These are phyloP conservation scores for Vavraia culicis DNA, from an alignment of 371 early-diverging fungal species.

Conservation along the genomic window DNA sequence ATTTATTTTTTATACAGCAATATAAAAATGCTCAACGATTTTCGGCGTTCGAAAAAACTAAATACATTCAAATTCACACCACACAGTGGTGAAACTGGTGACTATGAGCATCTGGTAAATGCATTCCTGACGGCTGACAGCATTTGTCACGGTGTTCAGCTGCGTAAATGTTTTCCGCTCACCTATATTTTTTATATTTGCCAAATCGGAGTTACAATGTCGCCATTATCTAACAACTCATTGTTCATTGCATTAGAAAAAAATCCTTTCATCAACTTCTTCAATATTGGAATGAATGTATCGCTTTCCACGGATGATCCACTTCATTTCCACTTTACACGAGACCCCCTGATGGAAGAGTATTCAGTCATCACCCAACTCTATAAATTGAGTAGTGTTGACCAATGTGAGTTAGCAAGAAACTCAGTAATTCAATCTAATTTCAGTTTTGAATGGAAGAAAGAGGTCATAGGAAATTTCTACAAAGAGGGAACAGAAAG, in stretches of 20 bases:
- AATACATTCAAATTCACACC: conserved; percentile 76
- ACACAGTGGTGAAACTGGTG: conserved; percentile 87
- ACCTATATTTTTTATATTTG: conserved; percentile 78
- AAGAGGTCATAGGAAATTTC: conserved; percentile 66
- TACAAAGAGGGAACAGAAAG: conserved; percentile 52
- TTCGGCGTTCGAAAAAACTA: conserved; percentile 52
- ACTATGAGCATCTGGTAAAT: conserved; percentile 72
- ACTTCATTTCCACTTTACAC: conserved; percentile 84
- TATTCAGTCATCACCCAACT: conserved; percentile 92
- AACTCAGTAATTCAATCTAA: conserved; percentile 78
- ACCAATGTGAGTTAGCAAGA: conserved; percentile 86
- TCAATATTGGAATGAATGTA: conserved; percentile 78
- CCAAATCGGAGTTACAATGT: conserved; percentile 88
- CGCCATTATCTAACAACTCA: conserved; percentile 85
- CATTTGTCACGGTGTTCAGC: conserved; percentile 76
- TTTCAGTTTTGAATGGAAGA: conserved; percentile 64
- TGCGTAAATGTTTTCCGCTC: conserved; percentile 77
- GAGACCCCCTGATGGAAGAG: conserved; percentile 90
- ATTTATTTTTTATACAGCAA: conserved; percentile 79
- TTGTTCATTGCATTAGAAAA: conserved; percentile 77
- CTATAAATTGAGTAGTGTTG: conserved; percentile 69
- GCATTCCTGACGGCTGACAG: conserved; percentile 68
- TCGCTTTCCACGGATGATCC: conserved; percentile 88
- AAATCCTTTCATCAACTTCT: conserved; percentile 72
- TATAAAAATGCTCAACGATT: conserved; percentile 58